Conservation (phyloP, 257 asterid genomes). For the Eucommia ulmoides region DNA sequence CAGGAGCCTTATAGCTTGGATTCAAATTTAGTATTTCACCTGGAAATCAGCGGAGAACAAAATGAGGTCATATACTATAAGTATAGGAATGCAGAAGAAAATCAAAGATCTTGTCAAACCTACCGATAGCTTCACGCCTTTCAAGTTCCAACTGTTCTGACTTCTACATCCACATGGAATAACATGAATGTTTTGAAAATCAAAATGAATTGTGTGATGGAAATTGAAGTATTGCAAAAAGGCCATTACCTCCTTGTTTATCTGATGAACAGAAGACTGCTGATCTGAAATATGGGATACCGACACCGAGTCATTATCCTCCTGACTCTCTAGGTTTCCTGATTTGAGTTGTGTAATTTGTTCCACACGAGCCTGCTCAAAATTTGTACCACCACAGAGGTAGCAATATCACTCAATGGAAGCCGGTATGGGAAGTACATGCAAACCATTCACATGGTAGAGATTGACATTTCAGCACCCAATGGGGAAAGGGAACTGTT, state of each 20-base stretch:
- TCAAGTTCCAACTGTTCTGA: slow-evolving; percentile 54
- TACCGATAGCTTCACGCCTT: slow-evolving; percentile 79
- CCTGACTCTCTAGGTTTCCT: slow-evolving; percentile 40
- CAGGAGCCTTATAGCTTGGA: slow-evolving; percentile 71
- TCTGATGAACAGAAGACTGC: slow-evolving; percentile 33
- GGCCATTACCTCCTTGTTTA: slow-evolving; percentile 39
- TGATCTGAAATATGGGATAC: slow-evolving; percentile 20
- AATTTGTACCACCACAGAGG: slow-evolving; percentile 53
- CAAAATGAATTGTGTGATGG: slow-evolving; percentile 5
- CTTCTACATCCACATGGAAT: slow-evolving; percentile 26
- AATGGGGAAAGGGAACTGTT: slow-evolving; percentile 24
- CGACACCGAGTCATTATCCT: slow-evolving; percentile 21
- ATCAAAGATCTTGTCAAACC: slow-evolving; percentile 10
- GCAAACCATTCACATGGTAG: slow-evolving; percentile 49
- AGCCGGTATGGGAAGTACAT: slow-evolving; percentile 40
- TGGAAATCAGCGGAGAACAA: slow-evolving; percentile 21
- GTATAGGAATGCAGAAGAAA: no score
- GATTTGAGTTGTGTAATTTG: slow-evolving; percentile 67
- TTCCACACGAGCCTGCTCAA: slow-evolving; percentile 84
- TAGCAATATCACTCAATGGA: slow-evolving; percentile 56
- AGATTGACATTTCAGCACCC: slow-evolving; percentile 35
- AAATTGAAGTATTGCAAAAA: slow-evolving; percentile 9
- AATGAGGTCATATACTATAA: slow-evolving; percentile 1
- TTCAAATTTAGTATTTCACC: slow-evolving; percentile 72
- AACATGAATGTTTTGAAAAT: slow-evolving; percentile 16